Percentiles rank a stretch among this genome's conserved stretches.
These are phyloP conservation scores for Gossypium trilobum DNA, from an alignment of 441 rosid genomes.

Conservation along the genomic window DNA sequence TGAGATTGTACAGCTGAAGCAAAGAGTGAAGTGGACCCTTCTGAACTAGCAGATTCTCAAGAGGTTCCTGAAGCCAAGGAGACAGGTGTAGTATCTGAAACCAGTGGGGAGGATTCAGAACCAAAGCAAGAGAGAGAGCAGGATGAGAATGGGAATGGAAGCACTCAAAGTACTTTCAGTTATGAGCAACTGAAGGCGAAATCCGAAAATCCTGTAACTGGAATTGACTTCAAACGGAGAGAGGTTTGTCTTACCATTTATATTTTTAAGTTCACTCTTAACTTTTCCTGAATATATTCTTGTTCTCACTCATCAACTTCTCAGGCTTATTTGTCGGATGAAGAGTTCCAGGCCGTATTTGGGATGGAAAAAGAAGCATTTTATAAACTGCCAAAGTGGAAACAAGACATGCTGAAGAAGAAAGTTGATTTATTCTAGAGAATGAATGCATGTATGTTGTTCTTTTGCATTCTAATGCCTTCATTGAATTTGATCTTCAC, in stretches of 20 bases:
- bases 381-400: slow-evolving; percentile 78
- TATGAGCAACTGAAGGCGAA: slow-evolving; percentile 81
- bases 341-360: slow-evolving; percentile 67
- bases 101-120: slow-evolving; percentile 26
- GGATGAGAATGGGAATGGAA: slow-evolving; percentile 33
- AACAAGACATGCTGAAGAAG: slow-evolving; percentile 91
- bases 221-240: slow-evolving; percentile 47
- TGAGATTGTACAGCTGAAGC: slow-evolving; percentile 20
- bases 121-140: slow-evolving; percentile 22
- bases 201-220: slow-evolving; percentile 63
- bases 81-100: slow-evolving; percentile 46
- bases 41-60: slow-evolving; percentile 19
- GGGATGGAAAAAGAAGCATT: slow-evolving; percentile 58
- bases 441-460: slow-evolving; percentile 12
- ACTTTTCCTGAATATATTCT: not conserved
- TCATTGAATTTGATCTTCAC: slow-evolving; percentile 17
- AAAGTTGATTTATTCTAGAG: slow-evolving; percentile 79
- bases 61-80: slow-evolving; percentile 48
- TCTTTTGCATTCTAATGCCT: slow-evolving; percentile 13
- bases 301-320: slow-evolving; percentile 7
- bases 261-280: slow-evolving; percentile 1
- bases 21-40: slow-evolving; percentile 22
- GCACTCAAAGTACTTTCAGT: slow-evolving; percentile 43
- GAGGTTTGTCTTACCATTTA: slow-evolving; percentile 55
- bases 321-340: slow-evolving; percentile 84